Evolutionary conservation across 257 asterid species (phyloP).

Genomic region (Buddleja alternifolia): DNA sequence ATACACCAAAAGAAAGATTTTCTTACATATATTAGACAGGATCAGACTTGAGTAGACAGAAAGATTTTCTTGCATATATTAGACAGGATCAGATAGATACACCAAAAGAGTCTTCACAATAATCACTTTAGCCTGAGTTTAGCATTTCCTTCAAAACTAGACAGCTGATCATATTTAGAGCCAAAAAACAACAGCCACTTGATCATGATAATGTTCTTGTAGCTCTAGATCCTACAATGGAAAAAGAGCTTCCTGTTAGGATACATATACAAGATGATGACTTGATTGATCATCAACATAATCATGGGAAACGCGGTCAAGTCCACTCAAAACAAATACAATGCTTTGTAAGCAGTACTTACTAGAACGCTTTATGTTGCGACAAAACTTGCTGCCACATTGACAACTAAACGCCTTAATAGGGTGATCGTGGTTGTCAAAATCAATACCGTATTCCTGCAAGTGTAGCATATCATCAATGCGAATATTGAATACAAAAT

Average conservation of each 20-base stretch:
- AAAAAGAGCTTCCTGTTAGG: conserved; percentile 21
- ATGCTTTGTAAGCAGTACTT: conserved; percentile 44
- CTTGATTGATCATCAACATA: too few species aligned
- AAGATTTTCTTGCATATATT: background rate
- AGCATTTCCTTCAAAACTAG: background rate
- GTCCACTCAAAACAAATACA: too few species aligned
- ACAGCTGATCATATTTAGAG: background rate
- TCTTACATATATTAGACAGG: conserved; percentile 11
- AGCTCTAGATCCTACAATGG: conserved; percentile 36
- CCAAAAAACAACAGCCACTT: conserved; percentile 7
- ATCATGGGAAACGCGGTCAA: too few species aligned
- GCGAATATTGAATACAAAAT: background rate
- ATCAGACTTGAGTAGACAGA: background rate
- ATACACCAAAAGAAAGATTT: too few species aligned
- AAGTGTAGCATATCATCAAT: conserved; percentile 31
- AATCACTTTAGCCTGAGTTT: background rate
- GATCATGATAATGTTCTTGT: conserved; percentile 27
- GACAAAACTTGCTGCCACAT: conserved; percentile 86
- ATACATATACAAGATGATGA: background rate
- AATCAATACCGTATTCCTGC: conserved; percentile 95
- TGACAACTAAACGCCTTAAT: conserved; percentile 75
- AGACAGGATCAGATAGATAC: conserved; percentile 8
- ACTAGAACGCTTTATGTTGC: conserved; percentile 80
- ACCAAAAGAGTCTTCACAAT: background rate
- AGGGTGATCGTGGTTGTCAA: conserved; percentile 87